Evolutionary conservation across 352 stramenopile genomes (phyloP), one percentile per base, ranked within the genome.

Genomic region (Phytopythium litorale): DNA sequence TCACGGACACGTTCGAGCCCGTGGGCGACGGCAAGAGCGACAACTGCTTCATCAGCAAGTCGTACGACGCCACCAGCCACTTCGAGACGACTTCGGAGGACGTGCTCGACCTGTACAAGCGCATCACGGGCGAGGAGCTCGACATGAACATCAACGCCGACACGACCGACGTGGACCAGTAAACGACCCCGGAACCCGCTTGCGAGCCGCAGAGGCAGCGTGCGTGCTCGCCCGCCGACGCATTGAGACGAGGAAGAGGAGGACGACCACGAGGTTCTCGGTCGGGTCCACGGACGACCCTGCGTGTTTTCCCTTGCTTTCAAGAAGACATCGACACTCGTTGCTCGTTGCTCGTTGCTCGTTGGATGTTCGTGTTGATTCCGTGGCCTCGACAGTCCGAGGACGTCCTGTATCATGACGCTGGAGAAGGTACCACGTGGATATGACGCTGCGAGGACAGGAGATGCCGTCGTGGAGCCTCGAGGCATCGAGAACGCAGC

Each of bases 71-170:
- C 19, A 94, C 81, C 71, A 97, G 92, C 66, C 97, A 99, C 84
- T 99, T 99, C 80, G 97, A 99, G 84, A 96, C 88, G 33, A 97
- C 97, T 68, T 97, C 94, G 42, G 89, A 98, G 30, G 97, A 99
- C 72, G 93, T 99, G 62, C 75, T 99, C 59, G 88, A 90, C 70
- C 75, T 99, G 59, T 99, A 99, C 87, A 94, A 99, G 81, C 88
- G 97, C 64, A 98, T 99, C 62, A 99, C 97, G 62, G 97, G 97
- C 57, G 89, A 99, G 74, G 82, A 97, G 45, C 80, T 99, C 49
- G 97, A 99, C 80, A 98, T 99, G 91, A 98, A 89, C 76, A 98
- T 98, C 75, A 98, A 98, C 79, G 94, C 94, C 54, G 94, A 98
- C 76, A 89, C 87, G 70, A 97, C 97, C 32, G 93, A 98, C 58